phyloP scores from a whole-genome alignment of 257 asterid species.

The Handroanthus guayacan region DNA sequence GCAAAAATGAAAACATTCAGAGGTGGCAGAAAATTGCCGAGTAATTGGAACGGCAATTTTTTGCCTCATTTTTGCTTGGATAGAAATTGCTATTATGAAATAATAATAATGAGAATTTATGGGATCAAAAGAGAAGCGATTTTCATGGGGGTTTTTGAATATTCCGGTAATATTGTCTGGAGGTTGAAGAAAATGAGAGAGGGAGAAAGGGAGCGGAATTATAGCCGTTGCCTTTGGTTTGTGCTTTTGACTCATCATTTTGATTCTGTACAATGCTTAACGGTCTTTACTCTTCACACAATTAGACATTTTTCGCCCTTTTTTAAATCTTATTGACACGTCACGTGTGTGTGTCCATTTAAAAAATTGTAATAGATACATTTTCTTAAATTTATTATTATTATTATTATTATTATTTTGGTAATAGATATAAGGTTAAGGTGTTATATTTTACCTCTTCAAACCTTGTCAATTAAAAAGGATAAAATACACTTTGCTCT shows the following conservation, averaged over 20 bases:
- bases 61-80: conserved; percentile 46
- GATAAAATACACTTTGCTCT: no score
- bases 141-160: conserved; percentile 42
- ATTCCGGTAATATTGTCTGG: conserved; percentile 38
- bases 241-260: conserved; percentile 30
- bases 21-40: conserved; percentile 49
- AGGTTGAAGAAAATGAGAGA: neutral
- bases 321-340: neutral
- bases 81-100: conserved; percentile 1
- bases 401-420: no score
- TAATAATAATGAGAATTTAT: neutral
- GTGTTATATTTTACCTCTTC: no score
- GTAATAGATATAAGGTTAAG: no score
- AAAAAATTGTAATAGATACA: no score
- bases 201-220: conserved; percentile 53
- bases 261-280: neutral
- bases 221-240: conserved; percentile 65
- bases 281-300: conserved; percentile 20
- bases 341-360: no score
- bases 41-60: conserved; percentile 37
- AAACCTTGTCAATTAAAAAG: no score
- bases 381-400: no score
- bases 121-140: conserved; percentile 46
- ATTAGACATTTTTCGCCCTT: neutral
- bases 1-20: conserved; percentile 25